Base-by-base conservation (phyloP, 1,139 yeast genomes). In the Diutina mesorugosa region DNA sequence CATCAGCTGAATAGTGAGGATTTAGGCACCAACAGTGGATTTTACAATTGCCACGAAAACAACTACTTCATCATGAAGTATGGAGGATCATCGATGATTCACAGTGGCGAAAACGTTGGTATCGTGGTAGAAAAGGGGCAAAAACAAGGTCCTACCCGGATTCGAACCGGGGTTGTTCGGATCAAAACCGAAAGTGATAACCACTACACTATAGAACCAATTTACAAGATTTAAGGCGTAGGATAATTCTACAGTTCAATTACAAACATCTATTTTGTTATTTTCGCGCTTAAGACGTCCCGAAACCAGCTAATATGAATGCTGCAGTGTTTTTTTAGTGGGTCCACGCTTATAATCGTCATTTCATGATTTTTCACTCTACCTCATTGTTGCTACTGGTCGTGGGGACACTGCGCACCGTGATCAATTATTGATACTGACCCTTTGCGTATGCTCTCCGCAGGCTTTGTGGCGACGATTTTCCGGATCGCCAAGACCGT, bases 101-200 rank as follows among this genome's bases (percentile, higher is more conserved):
- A 3, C 4, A 21, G 26, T 21, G 26, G 26, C 3, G 4, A 3
- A 21, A 21, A 21, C 1, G 26, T 21, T 32, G 35, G 6, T 6
- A 6, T 6, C 6, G 35, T 32, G 2, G 12, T 6, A 32, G 2
- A 32, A 10, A 35, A 35, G 1, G 5, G 41, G n/a, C 10, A 35
- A 45, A 45, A 50, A 18, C 4, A 18, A 84, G 90, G 90, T 85
- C 90, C 83, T 82, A 83, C 90, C 90, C 90, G 90, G 91, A 84
- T 84, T 85, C 91, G 91, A 86, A 85, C 91, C 86, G 91, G 90
- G 90, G 91, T 86, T 83, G 82, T 78, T 74, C 84, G 90, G 90
- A 84, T 73, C 78, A 74, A 69, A 74, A 73, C 78, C 78, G 69
- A 70, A 67, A 64, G 78, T 74, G 78, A 74, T 74, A 72, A 73